These are phyloP conservation scores for Carpinus fangiana DNA, from an alignment of 306 rosid species.

Conservation along the genomic window DNA sequence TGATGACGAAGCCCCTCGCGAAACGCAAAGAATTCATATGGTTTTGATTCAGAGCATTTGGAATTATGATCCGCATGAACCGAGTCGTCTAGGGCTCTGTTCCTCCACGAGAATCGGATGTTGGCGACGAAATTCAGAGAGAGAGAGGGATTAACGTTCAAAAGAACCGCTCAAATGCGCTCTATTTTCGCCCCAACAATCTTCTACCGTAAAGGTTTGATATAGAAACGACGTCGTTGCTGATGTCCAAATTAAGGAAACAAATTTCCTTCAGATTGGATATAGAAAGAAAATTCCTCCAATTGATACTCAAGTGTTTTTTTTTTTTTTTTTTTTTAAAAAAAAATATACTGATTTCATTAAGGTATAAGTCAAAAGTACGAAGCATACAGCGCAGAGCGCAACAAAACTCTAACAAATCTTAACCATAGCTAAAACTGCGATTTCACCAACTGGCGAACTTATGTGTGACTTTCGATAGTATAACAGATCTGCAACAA, in stretches of 20 bases:
- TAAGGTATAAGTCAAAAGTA: too few relatives aligned
- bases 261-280: too few relatives aligned
- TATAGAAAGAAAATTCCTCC: too few relatives aligned
- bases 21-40: background rate
- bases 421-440: too few relatives aligned
- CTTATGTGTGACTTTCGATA: too few relatives aligned
- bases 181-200: background rate
- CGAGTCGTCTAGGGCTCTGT: background rate
- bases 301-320: too few relatives aligned
- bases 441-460: too few relatives aligned
- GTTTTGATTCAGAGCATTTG: background rate
- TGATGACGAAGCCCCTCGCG: background rate
- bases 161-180: background rate
- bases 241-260: background rate
- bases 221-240: constrained; percentile 1
- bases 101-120: background rate
- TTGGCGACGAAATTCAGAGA: background rate
- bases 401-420: too few relatives aligned
- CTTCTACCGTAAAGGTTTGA: background rate
- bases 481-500: too few relatives aligned
- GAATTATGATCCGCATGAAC: background rate
- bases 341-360: too few relatives aligned
- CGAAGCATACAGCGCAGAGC: too few relatives aligned
- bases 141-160: background rate
- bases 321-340: too few relatives aligned